Evolutionary conservation across 176 grass and related monocot genomes (phyloP).

Genomic region (Melocanna baccifera): DNA sequence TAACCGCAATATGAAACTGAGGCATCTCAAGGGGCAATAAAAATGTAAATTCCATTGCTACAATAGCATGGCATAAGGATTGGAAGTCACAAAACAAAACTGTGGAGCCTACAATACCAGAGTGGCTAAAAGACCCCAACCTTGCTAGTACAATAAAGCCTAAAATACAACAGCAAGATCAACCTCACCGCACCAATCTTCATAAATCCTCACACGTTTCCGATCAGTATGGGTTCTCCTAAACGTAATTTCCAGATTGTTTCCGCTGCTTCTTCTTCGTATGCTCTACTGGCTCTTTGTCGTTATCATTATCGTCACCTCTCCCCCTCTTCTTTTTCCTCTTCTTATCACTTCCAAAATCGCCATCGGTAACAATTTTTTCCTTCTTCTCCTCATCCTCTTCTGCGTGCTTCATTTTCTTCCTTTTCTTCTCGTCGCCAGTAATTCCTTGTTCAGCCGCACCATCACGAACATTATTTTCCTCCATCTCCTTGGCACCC

Average conservation of each 20-base stretch:
- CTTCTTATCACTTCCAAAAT: constrained; percentile 19
- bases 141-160: not conserved
- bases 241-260: not conserved
- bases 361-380: no score
- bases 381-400: not conserved
- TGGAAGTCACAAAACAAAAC: constrained; percentile 2
- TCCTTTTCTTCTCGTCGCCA: not conserved
- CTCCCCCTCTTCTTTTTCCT: constrained; percentile 31
- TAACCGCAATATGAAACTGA: not conserved
- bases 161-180: constrained; percentile 32
- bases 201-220: not conserved
- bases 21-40: not conserved
- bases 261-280: constrained; percentile 44
- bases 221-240: not conserved
- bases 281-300: not conserved
- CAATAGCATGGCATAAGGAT: constrained; percentile 14
- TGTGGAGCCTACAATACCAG: not conserved
- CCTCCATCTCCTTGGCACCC: not conserved
- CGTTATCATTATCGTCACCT: not conserved
- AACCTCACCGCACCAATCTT: constrained; percentile 9
- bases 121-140: not conserved
- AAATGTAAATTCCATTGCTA: not conserved
- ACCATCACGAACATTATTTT: not conserved
- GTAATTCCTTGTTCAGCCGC: not conserved
- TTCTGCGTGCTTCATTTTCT: not conserved